These are phyloP conservation scores for Adiantum capillusveneris DNA, from an alignment of 75 land plant genomes.

Conservation along the genomic window DNA sequence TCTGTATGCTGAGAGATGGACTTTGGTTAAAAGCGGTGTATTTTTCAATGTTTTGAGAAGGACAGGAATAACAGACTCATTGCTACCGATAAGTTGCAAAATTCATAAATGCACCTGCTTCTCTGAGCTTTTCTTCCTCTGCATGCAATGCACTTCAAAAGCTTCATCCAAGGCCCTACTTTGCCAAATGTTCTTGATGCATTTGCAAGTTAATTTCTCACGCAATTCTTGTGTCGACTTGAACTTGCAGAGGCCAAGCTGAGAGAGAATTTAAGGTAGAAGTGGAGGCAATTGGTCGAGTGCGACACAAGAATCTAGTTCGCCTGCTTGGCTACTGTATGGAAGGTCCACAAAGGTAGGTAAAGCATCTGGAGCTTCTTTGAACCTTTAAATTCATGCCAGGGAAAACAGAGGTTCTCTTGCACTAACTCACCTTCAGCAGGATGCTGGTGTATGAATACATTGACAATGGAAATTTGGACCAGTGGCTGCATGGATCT, in stretches of 20 bases:
- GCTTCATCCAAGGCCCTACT: too few species aligned
- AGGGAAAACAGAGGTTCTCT: neutral
- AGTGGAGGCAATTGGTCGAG: constrained; percentile 79
- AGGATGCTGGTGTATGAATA: constrained; percentile 92
- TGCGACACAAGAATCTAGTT: constrained; percentile 74
- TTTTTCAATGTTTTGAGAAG: too few species aligned
- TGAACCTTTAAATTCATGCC: neutral
- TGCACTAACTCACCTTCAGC: neutral
- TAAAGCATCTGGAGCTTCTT: too few species aligned
- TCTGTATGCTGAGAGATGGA: too few species aligned
- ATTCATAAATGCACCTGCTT: too few species aligned
- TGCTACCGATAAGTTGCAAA: too few species aligned
- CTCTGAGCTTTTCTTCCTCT: too few species aligned
- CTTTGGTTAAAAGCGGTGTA: too few species aligned
- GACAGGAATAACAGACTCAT: too few species aligned
- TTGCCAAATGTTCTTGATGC: too few species aligned
- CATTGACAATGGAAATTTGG: constrained; percentile 84
- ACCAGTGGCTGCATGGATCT: constrained; percentile 84
- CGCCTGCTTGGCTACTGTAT: constrained; percentile 73
- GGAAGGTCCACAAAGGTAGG: constrained; percentile 20
- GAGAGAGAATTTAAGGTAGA: constrained; percentile 81
- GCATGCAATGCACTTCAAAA: too few species aligned
- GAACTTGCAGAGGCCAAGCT: constrained; percentile 60
- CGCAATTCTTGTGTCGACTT: neutral
- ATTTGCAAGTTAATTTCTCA: too few species aligned